Conservation (phyloP, 164 flowering plant species). For the Aristolochia californica region DNA sequence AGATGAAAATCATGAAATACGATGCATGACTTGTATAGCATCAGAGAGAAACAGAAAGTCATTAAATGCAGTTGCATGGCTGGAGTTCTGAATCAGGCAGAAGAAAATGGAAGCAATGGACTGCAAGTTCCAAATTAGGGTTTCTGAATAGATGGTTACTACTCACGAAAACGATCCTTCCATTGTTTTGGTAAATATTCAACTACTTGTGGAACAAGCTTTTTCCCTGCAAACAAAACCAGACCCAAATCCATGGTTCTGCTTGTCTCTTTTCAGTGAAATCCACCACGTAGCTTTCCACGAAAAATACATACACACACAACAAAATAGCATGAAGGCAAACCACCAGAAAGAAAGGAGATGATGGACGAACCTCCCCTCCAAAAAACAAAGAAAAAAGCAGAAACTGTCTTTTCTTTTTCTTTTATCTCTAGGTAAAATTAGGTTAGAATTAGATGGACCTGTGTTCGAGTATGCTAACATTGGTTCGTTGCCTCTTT, state of each 20-base stretch:
- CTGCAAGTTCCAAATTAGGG: constrained; percentile 24
- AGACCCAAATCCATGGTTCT: constrained; percentile 2
- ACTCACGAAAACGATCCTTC: constrained; percentile 61
- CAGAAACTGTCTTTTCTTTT: not conserved
- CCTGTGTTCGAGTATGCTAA: constrained; percentile 42
- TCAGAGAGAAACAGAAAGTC: too few species aligned
- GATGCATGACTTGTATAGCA: too few species aligned
- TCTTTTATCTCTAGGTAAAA: not conserved
- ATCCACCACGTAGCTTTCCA: too few species aligned
- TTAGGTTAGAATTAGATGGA: constrained; percentile 19
- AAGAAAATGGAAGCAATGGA: constrained; percentile 3
- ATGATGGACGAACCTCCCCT: too few species aligned
- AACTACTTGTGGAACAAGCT: constrained; percentile 7
- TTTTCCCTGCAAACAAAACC: constrained; percentile 5
- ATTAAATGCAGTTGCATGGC: too few species aligned
- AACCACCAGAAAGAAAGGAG: not conserved
- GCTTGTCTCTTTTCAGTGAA: not conserved
- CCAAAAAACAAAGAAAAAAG: not conserved
- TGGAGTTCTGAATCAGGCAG: not conserved
- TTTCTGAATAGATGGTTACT: constrained; percentile 18
- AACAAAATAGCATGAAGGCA: not conserved
- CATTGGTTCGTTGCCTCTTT: constrained; percentile 66
- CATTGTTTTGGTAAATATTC: constrained; percentile 5
- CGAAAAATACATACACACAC: not conserved
- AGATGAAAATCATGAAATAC: too few species aligned